A percentile compares a stretch with the other conserved stretches of the same genome.
phyloP scores from a whole-genome alignment of 2,329 filamentous ascomycete species.

The Tolypocladium tropicale region DNA sequence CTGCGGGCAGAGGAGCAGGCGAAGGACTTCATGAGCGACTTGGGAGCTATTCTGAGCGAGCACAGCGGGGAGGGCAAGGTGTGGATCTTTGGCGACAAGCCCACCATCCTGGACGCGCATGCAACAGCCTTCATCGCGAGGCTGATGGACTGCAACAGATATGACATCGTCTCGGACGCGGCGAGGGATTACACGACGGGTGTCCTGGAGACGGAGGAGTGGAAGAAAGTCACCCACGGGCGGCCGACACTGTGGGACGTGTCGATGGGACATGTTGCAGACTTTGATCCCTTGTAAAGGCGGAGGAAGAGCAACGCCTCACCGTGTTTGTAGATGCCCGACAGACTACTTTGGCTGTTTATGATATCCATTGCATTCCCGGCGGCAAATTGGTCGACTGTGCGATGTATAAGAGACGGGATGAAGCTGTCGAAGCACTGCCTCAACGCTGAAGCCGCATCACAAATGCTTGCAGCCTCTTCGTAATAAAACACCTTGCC shows the following conservation, averaged over 20 bases:
- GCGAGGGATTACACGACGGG: slow-evolving; percentile 10
- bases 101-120: slow-evolving; percentile 19
- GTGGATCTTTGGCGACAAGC: slow-evolving; percentile 17
- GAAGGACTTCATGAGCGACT: slow-evolving; percentile 11
- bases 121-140: slow-evolving; percentile 11
- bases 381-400: no score
- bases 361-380: no score
- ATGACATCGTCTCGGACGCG: slow-evolving; percentile 11
- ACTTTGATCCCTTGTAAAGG: slow-evolving; percentile 9
- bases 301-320: no score
- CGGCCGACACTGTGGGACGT: slow-evolving; percentile 13
- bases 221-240: slow-evolving; percentile 14
- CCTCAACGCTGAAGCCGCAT: no score
- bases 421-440: no score
- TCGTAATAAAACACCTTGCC: no score
- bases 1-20: slow-evolving; percentile 11
- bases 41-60: slow-evolving; percentile 9
- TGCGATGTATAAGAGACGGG: no score
- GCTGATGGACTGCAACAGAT: slow-evolving; percentile 13
- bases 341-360: no score
- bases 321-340: no score
- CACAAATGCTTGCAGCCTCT: no score
- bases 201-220: slow-evolving; percentile 14
- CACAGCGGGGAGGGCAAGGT: slow-evolving; percentile 4
- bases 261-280: slow-evolving; percentile 10